Conservation (phyloP, 2,329 filamentous ascomycete genomes). For the Talaromyces sp. region DNA sequence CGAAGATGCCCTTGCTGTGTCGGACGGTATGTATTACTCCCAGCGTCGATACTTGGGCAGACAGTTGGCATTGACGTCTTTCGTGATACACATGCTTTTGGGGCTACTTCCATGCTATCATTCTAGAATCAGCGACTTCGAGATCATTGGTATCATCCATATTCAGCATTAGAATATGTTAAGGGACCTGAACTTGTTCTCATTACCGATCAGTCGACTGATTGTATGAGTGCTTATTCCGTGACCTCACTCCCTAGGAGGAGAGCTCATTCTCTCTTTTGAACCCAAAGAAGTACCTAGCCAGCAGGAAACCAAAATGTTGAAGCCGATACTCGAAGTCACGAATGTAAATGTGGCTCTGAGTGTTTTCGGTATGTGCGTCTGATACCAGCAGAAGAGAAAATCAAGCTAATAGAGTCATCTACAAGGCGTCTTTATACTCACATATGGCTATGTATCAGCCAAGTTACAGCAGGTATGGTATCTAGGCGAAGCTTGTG, state of each 20-base stretch:
- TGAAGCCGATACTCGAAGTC: conserved; percentile 35
- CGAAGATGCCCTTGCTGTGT: background rate
- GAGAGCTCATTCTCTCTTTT: background rate
- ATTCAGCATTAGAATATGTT: background rate
- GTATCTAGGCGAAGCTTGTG: conserved; percentile 42
- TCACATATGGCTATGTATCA: conserved; percentile 35
- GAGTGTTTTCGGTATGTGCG: conserved; percentile 30
- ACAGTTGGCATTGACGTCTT: background rate
- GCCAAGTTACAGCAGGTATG: conserved; percentile 37
- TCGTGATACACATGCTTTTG: background rate
- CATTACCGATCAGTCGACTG: background rate
- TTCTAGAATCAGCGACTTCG: background rate
- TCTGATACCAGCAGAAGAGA: background rate
- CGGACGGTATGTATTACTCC: background rate
- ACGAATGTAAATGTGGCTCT: conserved; percentile 35
- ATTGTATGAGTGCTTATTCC: background rate
- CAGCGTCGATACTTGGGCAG: background rate
- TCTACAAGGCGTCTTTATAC: conserved; percentile 30
- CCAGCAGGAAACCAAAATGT: conserved; percentile 24
- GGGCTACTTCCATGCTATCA: too few species aligned
- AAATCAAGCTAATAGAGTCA: background rate
- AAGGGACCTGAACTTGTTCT: background rate
- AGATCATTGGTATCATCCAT: background rate
- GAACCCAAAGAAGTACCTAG: background rate
- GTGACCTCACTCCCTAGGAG: background rate